Percentiles rank a stretch among this genome's conserved stretches.
These are phyloP conservation scores for Kwoniella sp. DNA, from an alignment of 768 basidiomycete genomes.

Conservation along the genomic window DNA sequence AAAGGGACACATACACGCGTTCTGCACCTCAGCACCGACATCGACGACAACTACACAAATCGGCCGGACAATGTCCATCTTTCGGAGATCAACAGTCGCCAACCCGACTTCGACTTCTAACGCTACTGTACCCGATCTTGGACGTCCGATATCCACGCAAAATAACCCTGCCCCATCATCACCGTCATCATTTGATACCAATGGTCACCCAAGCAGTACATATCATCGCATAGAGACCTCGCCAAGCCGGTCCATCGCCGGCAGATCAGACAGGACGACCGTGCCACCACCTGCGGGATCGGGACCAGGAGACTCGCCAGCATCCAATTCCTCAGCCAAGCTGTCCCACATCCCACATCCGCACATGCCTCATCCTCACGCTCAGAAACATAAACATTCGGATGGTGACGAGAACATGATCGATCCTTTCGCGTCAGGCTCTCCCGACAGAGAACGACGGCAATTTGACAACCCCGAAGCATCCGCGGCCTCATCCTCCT, in stretches of 20 bases:
- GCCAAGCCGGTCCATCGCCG: constrained; percentile 1
- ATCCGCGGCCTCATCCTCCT: neutral
- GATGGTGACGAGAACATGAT: neutral
- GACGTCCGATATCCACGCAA: neutral
- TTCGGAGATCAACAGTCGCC: constrained; percentile 16
- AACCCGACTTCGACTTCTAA: constrained; percentile 3
- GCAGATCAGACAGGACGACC: neutral
- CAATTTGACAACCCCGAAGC: neutral
- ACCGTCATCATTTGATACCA: neutral
- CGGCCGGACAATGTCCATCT: constrained; percentile 13
- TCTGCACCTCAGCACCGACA: neutral
- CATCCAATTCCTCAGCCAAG: constrained; percentile 11
- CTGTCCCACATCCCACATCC: constrained; percentile 4
- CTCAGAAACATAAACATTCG: neutral
- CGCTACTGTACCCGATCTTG: neutral
- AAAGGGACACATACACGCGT: neutral
- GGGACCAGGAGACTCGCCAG: constrained; percentile 1
- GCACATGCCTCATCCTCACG: neutral
- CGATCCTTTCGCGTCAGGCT: neutral
- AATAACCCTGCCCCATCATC: neutral
- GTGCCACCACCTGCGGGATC: neutral
- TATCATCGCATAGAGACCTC: neutral
- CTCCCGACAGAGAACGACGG: constrained; percentile 6
- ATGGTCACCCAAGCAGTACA: neutral
- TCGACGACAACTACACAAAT: neutral